phyloP scores from a whole-genome alignment of 2,329 filamentous ascomycete genomes.

The Colletotrichum coccodes region DNA sequence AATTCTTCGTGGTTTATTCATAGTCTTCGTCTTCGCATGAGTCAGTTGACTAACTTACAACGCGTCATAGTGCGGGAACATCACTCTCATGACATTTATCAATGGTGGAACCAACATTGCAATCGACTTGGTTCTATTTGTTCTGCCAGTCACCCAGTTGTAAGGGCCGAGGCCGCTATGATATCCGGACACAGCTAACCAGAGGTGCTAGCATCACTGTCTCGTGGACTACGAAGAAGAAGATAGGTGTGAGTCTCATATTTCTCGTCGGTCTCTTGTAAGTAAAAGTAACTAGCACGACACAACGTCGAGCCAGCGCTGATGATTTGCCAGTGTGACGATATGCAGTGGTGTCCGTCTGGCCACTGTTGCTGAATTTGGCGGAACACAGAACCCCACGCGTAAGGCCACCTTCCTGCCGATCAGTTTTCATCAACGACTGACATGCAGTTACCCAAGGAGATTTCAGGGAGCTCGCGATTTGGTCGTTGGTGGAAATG shows the following conservation, averaged over 20 bases:
- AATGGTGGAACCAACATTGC: constrained; percentile 13
- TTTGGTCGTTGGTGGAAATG: constrained; percentile 26
- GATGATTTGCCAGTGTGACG: not conserved
- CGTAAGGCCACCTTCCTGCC: not conserved
- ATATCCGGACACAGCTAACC: too few relatives aligned
- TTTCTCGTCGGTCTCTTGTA: constrained; percentile 15
- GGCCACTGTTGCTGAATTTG: constrained; percentile 4
- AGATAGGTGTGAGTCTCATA: constrained; percentile 19
- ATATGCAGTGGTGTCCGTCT: constrained; percentile 13
- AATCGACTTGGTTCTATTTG: constrained; percentile 6
- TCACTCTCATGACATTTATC: not conserved
- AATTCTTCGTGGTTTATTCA: too few relatives aligned
- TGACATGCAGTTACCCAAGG: not conserved
- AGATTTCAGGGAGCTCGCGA: constrained; percentile 10
- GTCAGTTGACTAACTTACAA: not conserved
- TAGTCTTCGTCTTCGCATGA: not conserved
- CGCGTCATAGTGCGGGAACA: not conserved
- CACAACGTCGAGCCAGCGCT: fast-evolving
- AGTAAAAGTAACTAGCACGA: not conserved
- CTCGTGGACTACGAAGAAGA: constrained; percentile 12
- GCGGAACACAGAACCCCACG: constrained; percentile 9
- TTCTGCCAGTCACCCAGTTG: constrained; percentile 26
- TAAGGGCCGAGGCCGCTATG: too few relatives aligned
- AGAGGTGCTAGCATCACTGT: not conserved
- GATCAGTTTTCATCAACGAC: too few relatives aligned